These are phyloP conservation scores for Zostera marina DNA, from an alignment of 116 monocot species.

Conservation along the genomic window DNA sequence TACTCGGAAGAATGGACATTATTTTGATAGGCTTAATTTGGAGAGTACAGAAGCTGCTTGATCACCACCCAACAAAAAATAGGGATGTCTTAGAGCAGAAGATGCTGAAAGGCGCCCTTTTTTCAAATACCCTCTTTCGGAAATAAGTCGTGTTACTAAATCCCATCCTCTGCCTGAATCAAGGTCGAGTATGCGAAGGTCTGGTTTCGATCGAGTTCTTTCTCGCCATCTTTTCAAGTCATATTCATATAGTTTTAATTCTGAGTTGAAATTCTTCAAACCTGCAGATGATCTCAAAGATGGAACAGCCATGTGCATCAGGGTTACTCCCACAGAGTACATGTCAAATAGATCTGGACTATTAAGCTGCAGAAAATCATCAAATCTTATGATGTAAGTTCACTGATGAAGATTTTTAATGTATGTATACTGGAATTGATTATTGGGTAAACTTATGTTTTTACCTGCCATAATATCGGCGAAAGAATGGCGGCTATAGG, in stretches of 20 bases:
- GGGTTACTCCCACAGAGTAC: slow-evolving; percentile 75
- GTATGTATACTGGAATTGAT: too few species aligned
- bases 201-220: slow-evolving; percentile 34
- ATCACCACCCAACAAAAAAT: slow-evolving; percentile 77
- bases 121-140: slow-evolving; percentile 41
- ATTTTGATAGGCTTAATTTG: slow-evolving; percentile 44
- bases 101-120: slow-evolving; percentile 59
- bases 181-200: slow-evolving; percentile 56
- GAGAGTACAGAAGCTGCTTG: slow-evolving; percentile 78
- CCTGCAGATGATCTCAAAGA: slow-evolving; percentile 41
- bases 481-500: slow-evolving; percentile 85
- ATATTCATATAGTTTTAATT: slow-evolving; percentile 51
- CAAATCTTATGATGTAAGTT: too few species aligned
- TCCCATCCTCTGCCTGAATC: slow-evolving; percentile 87
- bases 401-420: too few species aligned
- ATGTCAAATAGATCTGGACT: slow-evolving; percentile 88
- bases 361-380: slow-evolving; percentile 49
- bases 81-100: slow-evolving; percentile 73
- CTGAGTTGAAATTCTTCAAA: slow-evolving; percentile 71
- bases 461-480: slow-evolving; percentile 81
- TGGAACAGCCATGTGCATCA: slow-evolving; percentile 90
- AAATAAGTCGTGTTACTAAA: slow-evolving; percentile 64
- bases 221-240: slow-evolving; percentile 69
- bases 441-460: background rate
- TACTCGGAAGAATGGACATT: background rate